Evolutionary conservation across 805 yeast genomes (phyloP), one percentile per base, ranked within the genome.

Genomic region (Barnettozyma salicaria): DNA sequence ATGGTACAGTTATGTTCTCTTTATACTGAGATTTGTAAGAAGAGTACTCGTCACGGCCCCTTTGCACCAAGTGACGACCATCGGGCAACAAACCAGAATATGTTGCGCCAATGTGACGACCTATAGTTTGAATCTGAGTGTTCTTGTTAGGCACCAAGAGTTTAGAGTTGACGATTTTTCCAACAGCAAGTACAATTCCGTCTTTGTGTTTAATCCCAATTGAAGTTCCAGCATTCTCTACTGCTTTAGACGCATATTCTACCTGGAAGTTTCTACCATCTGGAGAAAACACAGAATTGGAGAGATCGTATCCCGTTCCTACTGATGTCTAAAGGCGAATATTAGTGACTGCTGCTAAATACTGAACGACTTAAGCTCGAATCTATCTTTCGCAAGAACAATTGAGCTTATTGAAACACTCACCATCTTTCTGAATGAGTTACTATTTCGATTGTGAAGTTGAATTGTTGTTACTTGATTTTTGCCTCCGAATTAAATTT

Each of bases 241-340:
- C 97, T 2, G 98, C 98, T 59, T 92, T 92, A 53, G 83, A 73
- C 22, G 99, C 99, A 55, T 92, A 92, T 62, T 92, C 98, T 14
- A 92, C 98, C 63, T 92, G 99, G 68, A 92, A 92, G 61, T 85
- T 86, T 67, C 95, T 75, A 27, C 95, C 95, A 59, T 87, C 96
- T 62, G 72, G 67, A n/a, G 70, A 63, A 67, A 92, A 92, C 44
- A 90, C 96, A 65, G 95, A 81, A 68, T 92, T 92, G 23, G 97
- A 87, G 57, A 92, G 79, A 72, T 92, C 99, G 77, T 92, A 92
- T 14, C 99, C 99, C 20, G 99, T 92, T 52, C 99, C 99, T 52
- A 92, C 89, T 32, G 98, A 92, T 27, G 97, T 83, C 90, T 52
- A 23, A 14, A 13, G 1, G 4, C 4, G 27, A 13, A 5, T 20